Conservation (phyloP, 306 rosid species). For the cucumber (Cucumis sativus) region DNA sequence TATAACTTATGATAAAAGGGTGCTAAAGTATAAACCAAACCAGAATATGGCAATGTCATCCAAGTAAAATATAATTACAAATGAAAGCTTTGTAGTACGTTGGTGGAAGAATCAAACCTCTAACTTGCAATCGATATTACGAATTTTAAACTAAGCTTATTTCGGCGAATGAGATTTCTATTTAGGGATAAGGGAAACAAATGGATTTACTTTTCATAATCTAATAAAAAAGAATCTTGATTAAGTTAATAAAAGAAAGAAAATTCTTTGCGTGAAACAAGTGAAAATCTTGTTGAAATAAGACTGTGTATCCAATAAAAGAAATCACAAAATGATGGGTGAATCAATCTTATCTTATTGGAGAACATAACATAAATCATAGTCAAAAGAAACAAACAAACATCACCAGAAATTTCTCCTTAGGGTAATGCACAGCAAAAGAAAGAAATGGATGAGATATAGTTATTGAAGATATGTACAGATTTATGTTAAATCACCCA, state of each 20-base stretch:
- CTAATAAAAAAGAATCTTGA: not conserved
- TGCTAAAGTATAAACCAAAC: not conserved
- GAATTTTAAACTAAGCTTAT: no score
- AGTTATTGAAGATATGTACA: not conserved
- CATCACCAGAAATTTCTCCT: not conserved
- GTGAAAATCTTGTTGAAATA: not conserved
- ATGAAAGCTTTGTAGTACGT: not conserved
- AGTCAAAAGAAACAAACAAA: not conserved
- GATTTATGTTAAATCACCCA: not conserved
- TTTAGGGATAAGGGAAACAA: not conserved
- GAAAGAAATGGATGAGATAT: not conserved
- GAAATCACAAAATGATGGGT: not conserved
- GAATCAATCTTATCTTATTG: not conserved
- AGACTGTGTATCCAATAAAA: not conserved
- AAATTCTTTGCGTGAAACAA: conserved; percentile 4
- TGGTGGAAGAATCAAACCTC: no score
- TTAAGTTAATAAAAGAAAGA: not conserved
- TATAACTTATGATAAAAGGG: not conserved
- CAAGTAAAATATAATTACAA: not conserved
- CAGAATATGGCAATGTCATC: not conserved
- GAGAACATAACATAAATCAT: conserved; percentile 1
- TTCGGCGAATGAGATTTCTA: not conserved
- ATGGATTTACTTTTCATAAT: not conserved
- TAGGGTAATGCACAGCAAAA: not conserved
- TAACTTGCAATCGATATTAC: no score